Base-by-base conservation (phyloP, 768 basidiomycete genomes). In the Pisolithus marmoratus region DNA sequence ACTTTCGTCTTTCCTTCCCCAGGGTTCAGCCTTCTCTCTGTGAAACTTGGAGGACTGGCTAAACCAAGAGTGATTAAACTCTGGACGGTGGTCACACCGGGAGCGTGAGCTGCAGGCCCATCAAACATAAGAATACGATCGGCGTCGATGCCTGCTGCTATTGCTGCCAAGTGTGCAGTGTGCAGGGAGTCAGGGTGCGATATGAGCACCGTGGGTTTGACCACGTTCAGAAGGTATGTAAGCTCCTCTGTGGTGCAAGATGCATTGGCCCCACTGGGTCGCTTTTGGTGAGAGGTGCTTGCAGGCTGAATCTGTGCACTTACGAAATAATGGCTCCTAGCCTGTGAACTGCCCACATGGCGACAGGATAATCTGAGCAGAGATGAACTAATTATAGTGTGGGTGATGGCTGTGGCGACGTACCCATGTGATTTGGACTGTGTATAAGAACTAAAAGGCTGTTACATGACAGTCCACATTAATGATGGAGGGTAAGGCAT, bases 401-500 rank as follows among this genome's bases (percentile, higher is more conserved):
- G 26, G n/a, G 36, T 26, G 19, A 20, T 36, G n/a, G 20, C 26
- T n/a, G 46, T 5, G 23, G 41, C 48, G 43, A 42, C 68, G 56
- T 49, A 84, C 84, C 83, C 24, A 80, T 68, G 60, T 83, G 74
- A 57, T 87, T 87, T 12, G 82, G 79, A 56, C 83, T 80, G 64
- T 80, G 80, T 36, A 87, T 58, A 59, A 83, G 81, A 40, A 84
- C 84, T 84, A 43, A 38, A 42, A 17, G 34, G 60, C 26, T 60
- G 40, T 41, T 53, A 27, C 38, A 37, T 26, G 48, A 14, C 15
- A 46, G 36, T 27, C 29, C 17, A 5, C n/a, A 42, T n/a, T 51
- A 23, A 22, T 14, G n/a, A n/a, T 20, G 5, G 46, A 22, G 34
- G 27, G 8, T 7, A 8, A 46, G 36, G 66, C 69, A 7, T 60